phyloP scores from a whole-genome alignment of 805 yeast genomes.

The Saitoella complicata region DNA sequence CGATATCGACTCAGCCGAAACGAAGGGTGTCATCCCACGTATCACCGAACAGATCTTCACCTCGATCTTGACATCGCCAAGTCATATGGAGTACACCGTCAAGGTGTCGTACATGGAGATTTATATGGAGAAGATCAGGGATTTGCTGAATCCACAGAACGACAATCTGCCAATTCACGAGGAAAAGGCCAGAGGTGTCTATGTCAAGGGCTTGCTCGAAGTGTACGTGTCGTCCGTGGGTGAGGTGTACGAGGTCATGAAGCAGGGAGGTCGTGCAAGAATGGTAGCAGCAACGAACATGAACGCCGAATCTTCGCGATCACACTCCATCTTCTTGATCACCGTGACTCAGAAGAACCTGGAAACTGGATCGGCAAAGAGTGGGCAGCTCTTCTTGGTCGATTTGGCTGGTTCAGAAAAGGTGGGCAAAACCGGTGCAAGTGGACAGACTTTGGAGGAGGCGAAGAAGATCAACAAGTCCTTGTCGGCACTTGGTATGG shows the following conservation, averaged over 20 bases:
- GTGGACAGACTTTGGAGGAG: constrained; percentile 61
- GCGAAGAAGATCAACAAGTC: constrained; percentile 73
- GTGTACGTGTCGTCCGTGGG: constrained; percentile 40
- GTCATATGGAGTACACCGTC: constrained; percentile 45
- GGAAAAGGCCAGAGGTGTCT: constrained; percentile 46
- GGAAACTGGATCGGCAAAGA: constrained; percentile 39
- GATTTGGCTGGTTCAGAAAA: constrained; percentile 84
- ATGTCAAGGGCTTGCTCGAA: constrained; percentile 54
- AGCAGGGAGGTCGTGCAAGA: constrained; percentile 41
- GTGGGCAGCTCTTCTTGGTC: constrained; percentile 53
- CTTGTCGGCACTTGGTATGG: constrained; percentile 61
- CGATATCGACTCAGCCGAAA: constrained; percentile 23
- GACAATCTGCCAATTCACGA: constrained; percentile 41
- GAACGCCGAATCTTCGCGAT: constrained; percentile 60
- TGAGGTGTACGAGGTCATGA: constrained; percentile 43
- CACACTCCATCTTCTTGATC: constrained; percentile 66
- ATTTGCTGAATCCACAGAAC: constrained; percentile 35
- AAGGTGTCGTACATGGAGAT: constrained; percentile 66
- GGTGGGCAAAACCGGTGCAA: constrained; percentile 59
- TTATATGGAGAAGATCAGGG: constrained; percentile 60
- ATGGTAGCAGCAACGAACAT: constrained; percentile 45
- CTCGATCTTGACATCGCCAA: constrained; percentile 30
- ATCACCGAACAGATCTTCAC: constrained; percentile 50
- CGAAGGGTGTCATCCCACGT: constrained; percentile 55
- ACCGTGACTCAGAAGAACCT: constrained; percentile 44